Evolutionary conservation across 169 alveolate species (phyloP), one percentile per base, ranked within the genome.

Genomic region (Theileria orientalis): DNA sequence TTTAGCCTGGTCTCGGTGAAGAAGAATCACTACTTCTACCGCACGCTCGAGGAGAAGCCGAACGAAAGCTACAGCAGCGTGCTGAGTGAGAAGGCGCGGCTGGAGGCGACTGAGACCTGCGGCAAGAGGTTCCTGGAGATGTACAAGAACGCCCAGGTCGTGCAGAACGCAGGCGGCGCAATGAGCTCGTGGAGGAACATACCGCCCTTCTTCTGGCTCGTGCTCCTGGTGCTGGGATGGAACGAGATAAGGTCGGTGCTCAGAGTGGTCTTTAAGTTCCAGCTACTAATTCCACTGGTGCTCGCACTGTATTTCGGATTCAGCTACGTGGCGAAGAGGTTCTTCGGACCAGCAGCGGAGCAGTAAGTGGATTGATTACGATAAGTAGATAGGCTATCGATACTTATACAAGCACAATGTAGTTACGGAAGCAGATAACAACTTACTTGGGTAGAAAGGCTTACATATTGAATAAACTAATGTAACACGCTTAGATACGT

Each of bases 151-250:
- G 87, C 87, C 0, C 84, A 79, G 64, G 62, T 52, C 41, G 47
- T 73, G 13, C 85, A 72, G 84, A 73, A 40, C 46, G 67, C 80
- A 23, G 57, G 77, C 8, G 16, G 44, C 25, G 21, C 57, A 44
- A 73, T 73, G 40, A 74, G 76, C 69, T 71, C 89, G 35, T 83
- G 90, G 91, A 83, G 77, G 56, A 90, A 83, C 63, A 74, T 90
- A n/a, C 94, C 94, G 16, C 69, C 89, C 27, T 14, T 69, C 19
- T 90, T 90, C 41, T 90, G 94, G 94, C 71, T 85, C 42, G 62
- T 78, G 41, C 49, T 90, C 46, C 59, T 90, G 56, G 32, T 90
- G 19, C 74, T 83, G 44, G 92, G 91, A 60, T 90, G 91, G 91
- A 90, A 90, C 71, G 94, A 90, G 54, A 21, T 90, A 23, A 35